Conservation (phyloP, 2,329 filamentous ascomycete species). For the Parastagonospora nodorum region DNA sequence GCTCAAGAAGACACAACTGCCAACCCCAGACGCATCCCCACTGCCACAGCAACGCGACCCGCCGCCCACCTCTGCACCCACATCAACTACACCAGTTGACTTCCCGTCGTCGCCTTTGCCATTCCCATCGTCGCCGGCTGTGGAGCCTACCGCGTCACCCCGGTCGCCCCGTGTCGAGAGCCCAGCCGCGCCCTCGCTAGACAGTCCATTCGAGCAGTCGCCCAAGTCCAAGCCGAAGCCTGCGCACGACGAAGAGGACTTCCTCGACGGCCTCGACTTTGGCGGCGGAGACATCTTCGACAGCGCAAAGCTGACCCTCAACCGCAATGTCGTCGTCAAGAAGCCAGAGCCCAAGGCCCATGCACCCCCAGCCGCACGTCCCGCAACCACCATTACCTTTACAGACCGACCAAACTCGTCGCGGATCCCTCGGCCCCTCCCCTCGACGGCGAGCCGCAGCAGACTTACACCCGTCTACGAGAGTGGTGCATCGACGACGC, state of each 20-base stretch:
- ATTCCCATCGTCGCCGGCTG: conserved; percentile 21
- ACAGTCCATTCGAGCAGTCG: conserved; percentile 9
- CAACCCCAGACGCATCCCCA: conserved; percentile 18
- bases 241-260: conserved; percentile 67
- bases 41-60: conserved; percentile 23
- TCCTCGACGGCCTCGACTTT: conserved; percentile 84
- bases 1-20: conserved; percentile 59
- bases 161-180: conserved; percentile 27
- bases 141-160: conserved; percentile 17
- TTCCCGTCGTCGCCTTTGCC: conserved; percentile 19
- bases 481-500: conserved; percentile 74
- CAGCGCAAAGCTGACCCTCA: conserved; percentile 78
- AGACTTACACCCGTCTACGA: conserved; percentile 93
- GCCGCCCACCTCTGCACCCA: conserved; percentile 40
- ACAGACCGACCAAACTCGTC: conserved; percentile 73
- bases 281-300: conserved; percentile 83
- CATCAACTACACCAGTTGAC: conserved; percentile 18
- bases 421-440: conserved; percentile 77
- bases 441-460: conserved; percentile 51
- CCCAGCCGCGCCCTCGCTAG: conserved; percentile 14
- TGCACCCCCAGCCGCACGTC: conserved; percentile 70
- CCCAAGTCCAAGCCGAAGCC: conserved; percentile 26
- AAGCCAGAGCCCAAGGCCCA: conserved; percentile 60
- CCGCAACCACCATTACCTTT: conserved; percentile 87
- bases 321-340: conserved; percentile 91